Base-by-base conservation (phyloP, 257 asterid species). In the Cordia subcordata region DNA sequence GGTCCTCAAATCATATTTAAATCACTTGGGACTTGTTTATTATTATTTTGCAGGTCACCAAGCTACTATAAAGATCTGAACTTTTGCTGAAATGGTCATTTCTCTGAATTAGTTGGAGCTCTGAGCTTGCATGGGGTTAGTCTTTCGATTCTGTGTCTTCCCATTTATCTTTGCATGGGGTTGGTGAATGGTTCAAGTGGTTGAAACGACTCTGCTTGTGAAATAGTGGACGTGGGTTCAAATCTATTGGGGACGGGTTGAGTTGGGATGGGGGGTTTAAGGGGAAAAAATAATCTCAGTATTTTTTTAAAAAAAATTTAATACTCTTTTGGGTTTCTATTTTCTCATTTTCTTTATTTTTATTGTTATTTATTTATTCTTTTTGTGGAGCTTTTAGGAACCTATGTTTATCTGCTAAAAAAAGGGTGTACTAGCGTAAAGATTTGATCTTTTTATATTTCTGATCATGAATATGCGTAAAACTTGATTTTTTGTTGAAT, bases 81-180 rank as follows among this genome's bases (percentile, higher is more conserved):
- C 35, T 74, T 71, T 42, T 23, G 38, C n/a, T 32, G 39, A 64
- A 37, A 63, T 68, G 46, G 62, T 68, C 68, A 50, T 63, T 67
- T 73, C 57, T 56, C 33, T 45, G 68, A 40, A 68, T 21, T 72
- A 57, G 58, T 70, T 72, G 52, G 45, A 57, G 61, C 71, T 53
- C 46, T 71, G 76, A 75, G 84, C 87, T 71, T 87, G 88, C 85
- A 90, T 90, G 97, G 94, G 97, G 97, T 87, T 79, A 85, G 94
- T 81, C 61, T 55, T 79, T 56, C 57, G 40, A 49, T 52, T 45
- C 63, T 54, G 38, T 68, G 56, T 6, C n/a, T 22, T 11, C 33
- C 0, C 33, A 16, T 51, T 42, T n/a, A n/a, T n/a, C n/a, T n/a
- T n/a, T n/a, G n/a, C n/a, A n/a, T n/a, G n/a, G n/a, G n/a, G n/a